Percentiles rank a stretch among this genome's conserved stretches.
Evolutionary conservation across 2,329 filamentous ascomycete genomes (phyloP).

Genomic region (Nemania sp.): DNA sequence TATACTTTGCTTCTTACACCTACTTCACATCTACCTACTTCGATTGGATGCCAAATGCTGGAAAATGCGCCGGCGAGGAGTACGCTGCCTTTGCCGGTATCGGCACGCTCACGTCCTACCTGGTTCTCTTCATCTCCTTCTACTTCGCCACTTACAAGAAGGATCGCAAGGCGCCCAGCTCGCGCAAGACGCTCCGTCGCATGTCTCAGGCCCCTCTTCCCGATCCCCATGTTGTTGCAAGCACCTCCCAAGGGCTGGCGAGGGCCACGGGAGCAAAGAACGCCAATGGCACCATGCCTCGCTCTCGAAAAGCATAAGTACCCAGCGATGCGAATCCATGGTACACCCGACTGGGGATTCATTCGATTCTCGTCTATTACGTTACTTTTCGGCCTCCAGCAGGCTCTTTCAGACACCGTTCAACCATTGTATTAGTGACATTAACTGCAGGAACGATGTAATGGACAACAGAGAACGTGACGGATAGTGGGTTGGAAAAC

Average conservation of each 20-base stretch:
- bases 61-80: slow-evolving; percentile 92
- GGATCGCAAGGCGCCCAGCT: slow-evolving; percentile 76
- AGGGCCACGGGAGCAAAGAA: slow-evolving; percentile 59
- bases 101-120: slow-evolving; percentile 89
- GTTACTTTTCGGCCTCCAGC: slow-evolving; percentile 19
- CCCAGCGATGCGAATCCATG: slow-evolving; percentile 5
- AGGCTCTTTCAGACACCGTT: slow-evolving; percentile 24
- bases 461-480: slow-evolving; percentile 29
- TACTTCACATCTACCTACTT: slow-evolving; percentile 96
- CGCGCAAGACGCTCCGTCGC: slow-evolving; percentile 74
- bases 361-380: slow-evolving; percentile 3
- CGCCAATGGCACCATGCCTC: slow-evolving; percentile 64
- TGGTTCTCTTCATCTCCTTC: slow-evolving; percentile 98
- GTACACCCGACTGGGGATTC: slow-evolving; percentile 8
- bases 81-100: slow-evolving; percentile 94
- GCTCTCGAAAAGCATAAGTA: slow-evolving; percentile 71
- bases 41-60: slow-evolving; percentile 78
- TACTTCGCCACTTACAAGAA: slow-evolving; percentile 97
- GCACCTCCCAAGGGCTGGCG: slow-evolving; percentile 59
- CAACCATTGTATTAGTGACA: slow-evolving; percentile 41
- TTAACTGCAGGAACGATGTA: slow-evolving; percentile 36
- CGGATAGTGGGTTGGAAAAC: slow-evolving; percentile 24
- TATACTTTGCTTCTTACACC: slow-evolving; percentile 99
- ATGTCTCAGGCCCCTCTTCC: slow-evolving; percentile 72
- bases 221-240: slow-evolving; percentile 77